Base-by-base conservation (phyloP, 169 alveolate species). In the Eimeria maxima region DNA sequence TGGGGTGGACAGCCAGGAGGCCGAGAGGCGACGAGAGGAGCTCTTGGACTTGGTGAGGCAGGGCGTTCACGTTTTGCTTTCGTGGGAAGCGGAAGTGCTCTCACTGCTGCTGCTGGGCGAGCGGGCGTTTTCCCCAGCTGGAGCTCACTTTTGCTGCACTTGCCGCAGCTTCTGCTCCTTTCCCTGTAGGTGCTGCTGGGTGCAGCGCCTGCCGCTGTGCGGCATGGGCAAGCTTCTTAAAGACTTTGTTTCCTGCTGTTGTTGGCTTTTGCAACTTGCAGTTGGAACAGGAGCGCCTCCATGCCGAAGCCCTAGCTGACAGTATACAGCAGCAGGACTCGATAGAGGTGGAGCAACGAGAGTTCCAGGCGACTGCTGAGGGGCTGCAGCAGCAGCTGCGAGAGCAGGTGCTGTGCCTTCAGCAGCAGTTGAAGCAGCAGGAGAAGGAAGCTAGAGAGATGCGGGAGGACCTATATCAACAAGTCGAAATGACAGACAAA, bases 281-380 rank as follows among this genome's bases (percentile, higher is more conserved):
- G 92, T 78, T 84, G 60, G 92, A 84, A 57, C 44, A 60, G 57
- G 92, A 84, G 29, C 74, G 92, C 57, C 73, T 33, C 76, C 92
- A 45, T 27, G 78, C 78, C 7, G 73, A 47, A 20, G 47, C 78
- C 4, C 27, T 84, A 50, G 76, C 53, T 27, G 63, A 84, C n/a
- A 84, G 50, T 47, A 57, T 57, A 11, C 50, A 33, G 38, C 73
- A 84, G 63, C 92, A 84, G 76, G 80, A 69, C 24, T 53, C 78
- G n/a, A 55, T 84, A 13, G 92, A 84, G 13, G 78, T 38, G 33
- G 92, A 84, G 76, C 92, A 60, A 20, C 57, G 57, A 33, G 92
- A 84, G 78, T 84, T 84, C 63, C 60, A 53, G 55, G 92, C n/a
- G 24, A 84, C 44, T 27, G 53, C 80, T 29, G 45, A 57, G 78